Percentiles rank a stretch among this genome's conserved stretches.
Conservation (phyloP, 176 grass and related monocot genomes). For the Eragrostis nindensis region DNA sequence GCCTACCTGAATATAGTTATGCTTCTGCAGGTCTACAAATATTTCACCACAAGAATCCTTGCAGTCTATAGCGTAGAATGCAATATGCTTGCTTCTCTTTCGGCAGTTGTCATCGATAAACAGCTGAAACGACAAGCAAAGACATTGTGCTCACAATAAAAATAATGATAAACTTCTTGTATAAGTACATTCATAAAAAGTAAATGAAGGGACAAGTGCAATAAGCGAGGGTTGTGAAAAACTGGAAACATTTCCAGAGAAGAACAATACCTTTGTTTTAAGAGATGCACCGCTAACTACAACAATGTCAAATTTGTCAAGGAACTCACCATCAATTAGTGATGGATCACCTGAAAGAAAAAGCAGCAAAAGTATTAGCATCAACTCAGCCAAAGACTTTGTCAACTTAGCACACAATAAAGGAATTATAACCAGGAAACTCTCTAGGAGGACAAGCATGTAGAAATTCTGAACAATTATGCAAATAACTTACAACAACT, state of each 20-base stretch:
- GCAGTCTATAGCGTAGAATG: constrained; percentile 86
- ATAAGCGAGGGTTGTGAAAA: background rate
- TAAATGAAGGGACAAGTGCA: background rate
- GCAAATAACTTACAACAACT: too few relatives aligned
- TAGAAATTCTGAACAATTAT: too few relatives aligned
- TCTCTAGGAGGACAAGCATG: background rate
- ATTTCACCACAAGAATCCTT: constrained; percentile 97
- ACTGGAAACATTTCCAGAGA: constrained; percentile 25
- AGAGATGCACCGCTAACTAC: constrained; percentile 71
- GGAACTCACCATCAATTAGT: constrained; percentile 71
- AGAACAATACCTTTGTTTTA: constrained; percentile 71
- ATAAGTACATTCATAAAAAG: background rate
- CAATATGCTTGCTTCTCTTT: constrained; percentile 80
- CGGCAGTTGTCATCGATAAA: constrained; percentile 79
- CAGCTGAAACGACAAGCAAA: constrained; percentile 53
- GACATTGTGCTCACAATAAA: constrained; percentile 14
- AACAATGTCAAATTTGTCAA: constrained; percentile 90
- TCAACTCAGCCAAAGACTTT: background rate
- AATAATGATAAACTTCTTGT: background rate
- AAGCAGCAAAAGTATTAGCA: constrained; percentile 8
- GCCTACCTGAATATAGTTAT: constrained; percentile 78
- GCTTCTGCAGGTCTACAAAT: constrained; percentile 87
- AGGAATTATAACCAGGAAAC: background rate
- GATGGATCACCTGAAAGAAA: constrained; percentile 71
- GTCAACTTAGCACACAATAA: background rate